Evolutionary conservation across 2,329 filamentous ascomycete genomes (phyloP).

Genomic region (Cercospora citrullina): DNA sequence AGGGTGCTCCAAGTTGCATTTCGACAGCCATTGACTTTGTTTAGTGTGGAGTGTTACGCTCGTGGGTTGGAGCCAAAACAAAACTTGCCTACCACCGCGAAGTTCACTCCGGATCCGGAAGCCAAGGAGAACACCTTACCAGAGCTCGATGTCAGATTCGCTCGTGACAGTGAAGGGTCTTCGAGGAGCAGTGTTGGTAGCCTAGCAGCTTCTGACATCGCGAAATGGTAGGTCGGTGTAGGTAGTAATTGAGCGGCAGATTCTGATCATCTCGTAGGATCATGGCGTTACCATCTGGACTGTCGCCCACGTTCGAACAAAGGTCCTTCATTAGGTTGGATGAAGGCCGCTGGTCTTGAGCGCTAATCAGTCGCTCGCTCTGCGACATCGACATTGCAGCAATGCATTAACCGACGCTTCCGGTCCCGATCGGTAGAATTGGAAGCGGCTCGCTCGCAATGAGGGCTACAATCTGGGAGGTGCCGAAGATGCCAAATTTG

Average conservation of each 20-base stretch:
- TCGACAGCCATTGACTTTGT: background rate
- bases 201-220: conserved; percentile 18
- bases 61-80: conserved; percentile 22
- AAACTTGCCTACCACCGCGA: conserved; percentile 23
- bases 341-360: background rate
- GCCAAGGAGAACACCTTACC: conserved; percentile 13
- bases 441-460: background rate
- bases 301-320: conserved; percentile 11
- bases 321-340: conserved; percentile 14
- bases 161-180: conserved; percentile 6
- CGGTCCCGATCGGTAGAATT: background rate
- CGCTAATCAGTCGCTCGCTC: background rate
- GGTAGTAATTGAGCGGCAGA: background rate
- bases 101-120: conserved; percentile 27
- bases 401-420: background rate
- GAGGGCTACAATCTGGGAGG: background rate
- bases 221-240: conserved; percentile 14
- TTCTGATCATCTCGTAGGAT: conserved; percentile 12
- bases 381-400: background rate
- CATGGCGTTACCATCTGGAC: conserved; percentile 19
- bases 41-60: conserved; percentile 25
- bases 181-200: conserved; percentile 22
- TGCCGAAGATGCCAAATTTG: background rate
- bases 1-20: background rate
- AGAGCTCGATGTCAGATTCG: conserved; percentile 4